These are phyloP conservation scores for Jaltomata sinuosa DNA, from an alignment of 257 asterid genomes.

Conservation along the genomic window DNA sequence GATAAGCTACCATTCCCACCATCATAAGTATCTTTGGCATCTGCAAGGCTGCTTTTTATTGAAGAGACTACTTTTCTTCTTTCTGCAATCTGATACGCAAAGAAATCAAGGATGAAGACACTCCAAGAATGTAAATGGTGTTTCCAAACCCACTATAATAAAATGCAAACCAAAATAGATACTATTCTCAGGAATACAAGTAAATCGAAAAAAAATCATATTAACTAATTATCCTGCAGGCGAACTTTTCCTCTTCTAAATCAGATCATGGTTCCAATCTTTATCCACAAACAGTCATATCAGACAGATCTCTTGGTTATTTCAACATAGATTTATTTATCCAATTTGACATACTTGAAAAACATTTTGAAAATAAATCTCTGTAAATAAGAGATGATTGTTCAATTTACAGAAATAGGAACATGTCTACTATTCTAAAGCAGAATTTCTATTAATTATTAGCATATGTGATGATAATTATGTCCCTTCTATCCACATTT, in stretches of 20 bases:
- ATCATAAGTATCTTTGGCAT: constrained; percentile 24
- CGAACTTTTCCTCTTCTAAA: neutral
- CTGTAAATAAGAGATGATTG: neutral
- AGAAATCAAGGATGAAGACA: neutral
- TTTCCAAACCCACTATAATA: neutral
- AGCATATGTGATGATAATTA: neutral
- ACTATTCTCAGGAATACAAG: neutral
- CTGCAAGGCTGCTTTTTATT: constrained; percentile 49
- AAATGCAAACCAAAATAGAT: neutral
- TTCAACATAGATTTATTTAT: neutral
- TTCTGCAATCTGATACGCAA: constrained; percentile 61
- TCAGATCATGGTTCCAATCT: neutral
- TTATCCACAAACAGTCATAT: neutral
- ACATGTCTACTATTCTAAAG: neutral
- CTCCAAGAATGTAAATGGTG: neutral
- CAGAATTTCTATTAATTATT: neutral
- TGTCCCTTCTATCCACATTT: neutral
- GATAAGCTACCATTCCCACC: constrained; percentile 20
- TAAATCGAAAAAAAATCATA: too few species aligned
- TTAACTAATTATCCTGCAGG: neutral
- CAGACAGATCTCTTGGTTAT: neutral
- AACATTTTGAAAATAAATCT: neutral
- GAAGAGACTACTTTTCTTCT: constrained; percentile 72
- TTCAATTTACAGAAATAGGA: neutral
- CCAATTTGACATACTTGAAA: neutral